phyloP scores from a whole-genome alignment of 2,329 filamentous ascomycete species.

The Thelonectria olida region DNA sequence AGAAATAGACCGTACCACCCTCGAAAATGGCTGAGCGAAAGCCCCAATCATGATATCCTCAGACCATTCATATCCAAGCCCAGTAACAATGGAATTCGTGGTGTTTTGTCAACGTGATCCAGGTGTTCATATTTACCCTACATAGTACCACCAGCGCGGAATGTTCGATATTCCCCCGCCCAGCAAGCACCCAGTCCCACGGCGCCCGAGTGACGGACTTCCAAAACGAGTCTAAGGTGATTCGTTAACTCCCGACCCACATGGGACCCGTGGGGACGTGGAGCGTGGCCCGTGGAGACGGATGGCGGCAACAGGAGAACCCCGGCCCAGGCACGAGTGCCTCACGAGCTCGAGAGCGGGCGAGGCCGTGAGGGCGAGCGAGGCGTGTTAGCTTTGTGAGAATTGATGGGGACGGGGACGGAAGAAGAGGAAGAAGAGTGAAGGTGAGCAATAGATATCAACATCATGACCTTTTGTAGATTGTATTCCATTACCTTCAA shows the following conservation, averaged over 20 bases:
- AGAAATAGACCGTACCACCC: background rate
- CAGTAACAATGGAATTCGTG: background rate
- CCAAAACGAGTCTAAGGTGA: constrained; percentile 16
- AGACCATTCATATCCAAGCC: too few relatives aligned
- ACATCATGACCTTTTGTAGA: background rate
- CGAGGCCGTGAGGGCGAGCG: background rate
- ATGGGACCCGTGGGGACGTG: constrained; percentile 18
- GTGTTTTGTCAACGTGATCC: background rate
- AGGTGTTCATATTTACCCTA: constrained; percentile 3
- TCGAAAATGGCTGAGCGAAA: background rate
- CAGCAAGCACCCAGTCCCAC: constrained; percentile 18
- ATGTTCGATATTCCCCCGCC: constrained; percentile 10
- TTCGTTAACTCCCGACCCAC: constrained; percentile 22
- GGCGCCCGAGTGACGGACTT: constrained; percentile 17
- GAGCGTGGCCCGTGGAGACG: constrained; percentile 17
- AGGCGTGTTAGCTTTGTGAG: background rate
- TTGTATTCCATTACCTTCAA: background rate
- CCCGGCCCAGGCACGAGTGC: constrained; percentile 5
- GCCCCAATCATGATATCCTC: too few relatives aligned
- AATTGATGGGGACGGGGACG: background rate
- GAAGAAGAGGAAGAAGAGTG: background rate
- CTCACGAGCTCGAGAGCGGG: background rate
- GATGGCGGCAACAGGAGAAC: constrained; percentile 9
- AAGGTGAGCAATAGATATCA: background rate
- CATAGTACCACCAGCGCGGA: background rate